Base-by-base conservation (phyloP, 306 rosid genomes). In the Carpinus fangiana region DNA sequence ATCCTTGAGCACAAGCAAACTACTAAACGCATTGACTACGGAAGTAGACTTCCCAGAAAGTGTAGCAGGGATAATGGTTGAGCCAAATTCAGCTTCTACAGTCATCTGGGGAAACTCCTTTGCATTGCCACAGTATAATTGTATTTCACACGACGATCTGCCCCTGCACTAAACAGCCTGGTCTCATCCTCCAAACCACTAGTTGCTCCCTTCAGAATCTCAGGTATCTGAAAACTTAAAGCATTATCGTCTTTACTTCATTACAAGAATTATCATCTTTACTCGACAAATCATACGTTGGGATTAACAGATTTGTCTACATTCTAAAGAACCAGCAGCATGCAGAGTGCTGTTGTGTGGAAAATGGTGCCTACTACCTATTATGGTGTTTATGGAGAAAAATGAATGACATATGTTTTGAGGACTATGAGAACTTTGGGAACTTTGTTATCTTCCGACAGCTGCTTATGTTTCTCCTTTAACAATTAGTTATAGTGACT, bases 1-100 rank as follows among this genome's bases (percentile, higher is more conserved):
- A 82, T 90, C 94, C 65, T 75, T 91, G 88, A 94, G 90, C 87
- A 90, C 91, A 77, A 83, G 61, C 65, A 94, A 86, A 76, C 87
- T 89, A 81, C 85, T 82, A 74, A 88, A 88, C 45, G 85, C 82
- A 34, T 83, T 86, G 60, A 77, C 79, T 77, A 92, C 74, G 79
- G 87, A 87, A 82, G 89, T 66, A 61, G 94, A 82, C 83, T 81
- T 85, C 79, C 91, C 87, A 79, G 85, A 85, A 86, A 73, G 83
- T 34, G 90, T 75, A 79, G 82, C 82, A 10, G 94, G 88, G 76
- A 86, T 71, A 83, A 88, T 80, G 78, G 80, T 85, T 73, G 83
- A 84, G 83, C 91, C 93, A 80, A 85, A 87, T 64, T 88, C 92
- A 60, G 82, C 47, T 79, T 89, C 91, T 48, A 79, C 82, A 73